These are phyloP conservation scores for Fusarium coicis DNA, from an alignment of 2,329 filamentous ascomycete species.

Conservation along the genomic window DNA sequence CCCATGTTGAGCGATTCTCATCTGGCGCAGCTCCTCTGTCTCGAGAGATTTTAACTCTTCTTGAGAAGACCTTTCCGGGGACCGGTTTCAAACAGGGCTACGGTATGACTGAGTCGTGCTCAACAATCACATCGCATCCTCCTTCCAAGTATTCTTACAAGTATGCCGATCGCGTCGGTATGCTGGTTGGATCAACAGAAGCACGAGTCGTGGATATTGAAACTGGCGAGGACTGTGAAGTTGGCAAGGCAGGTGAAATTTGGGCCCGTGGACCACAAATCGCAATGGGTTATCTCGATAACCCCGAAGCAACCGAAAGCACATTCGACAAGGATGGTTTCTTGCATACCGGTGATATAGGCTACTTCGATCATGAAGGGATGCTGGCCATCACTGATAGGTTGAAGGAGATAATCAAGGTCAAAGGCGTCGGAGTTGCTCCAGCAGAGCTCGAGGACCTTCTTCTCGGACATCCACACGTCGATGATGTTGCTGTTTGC, in stretches of 20 bases:
- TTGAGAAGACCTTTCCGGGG: conserved; percentile 25
- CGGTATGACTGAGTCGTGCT: conserved; percentile 86
- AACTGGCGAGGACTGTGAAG: conserved; percentile 63
- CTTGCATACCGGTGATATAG: conserved; percentile 1
- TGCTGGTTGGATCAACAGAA: conserved; percentile 65
- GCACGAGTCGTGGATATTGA: conserved; percentile 76
- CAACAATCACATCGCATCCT: conserved; percentile 80
- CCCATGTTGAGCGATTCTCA: conserved; percentile 15
- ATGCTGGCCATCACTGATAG: background rate
- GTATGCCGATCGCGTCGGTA: conserved; percentile 17
- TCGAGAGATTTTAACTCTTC: conserved; percentile 5
- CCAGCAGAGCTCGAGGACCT: conserved; percentile 8
- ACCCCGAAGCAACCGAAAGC: background rate
- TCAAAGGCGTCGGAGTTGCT: conserved; percentile 5
- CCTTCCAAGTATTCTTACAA: conserved; percentile 67
- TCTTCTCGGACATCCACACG: background rate
- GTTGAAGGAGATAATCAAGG: conserved; percentile 20
- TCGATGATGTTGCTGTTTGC: background rate
- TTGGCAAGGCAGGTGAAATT: conserved; percentile 64
- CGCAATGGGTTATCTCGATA: background rate
- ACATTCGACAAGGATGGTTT: background rate
- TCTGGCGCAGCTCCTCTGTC: conserved; percentile 34
- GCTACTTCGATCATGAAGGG: background rate
- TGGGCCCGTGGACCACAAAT: conserved; percentile 1
- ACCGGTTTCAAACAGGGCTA: conserved; percentile 62